Percentiles rank a stretch among this genome's conserved stretches.
phyloP scores from a whole-genome alignment of 2,329 filamentous ascomycete species.

The Fusarium sp. region DNA sequence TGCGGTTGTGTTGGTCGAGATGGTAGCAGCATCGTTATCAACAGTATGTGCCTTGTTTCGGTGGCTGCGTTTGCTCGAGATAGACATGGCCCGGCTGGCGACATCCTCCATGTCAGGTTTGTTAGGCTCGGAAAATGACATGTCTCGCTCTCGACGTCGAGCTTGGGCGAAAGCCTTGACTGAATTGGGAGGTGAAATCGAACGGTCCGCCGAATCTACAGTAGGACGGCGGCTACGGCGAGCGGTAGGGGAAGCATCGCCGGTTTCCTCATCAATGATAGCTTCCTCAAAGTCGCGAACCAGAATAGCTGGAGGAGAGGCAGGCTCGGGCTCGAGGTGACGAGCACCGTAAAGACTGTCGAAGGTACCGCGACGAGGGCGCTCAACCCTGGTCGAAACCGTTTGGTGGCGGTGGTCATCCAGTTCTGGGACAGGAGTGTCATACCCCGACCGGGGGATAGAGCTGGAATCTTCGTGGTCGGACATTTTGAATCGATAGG shows the following conservation, averaged over 20 bases:
- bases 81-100: conserved; percentile 77
- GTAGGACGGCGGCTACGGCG: conserved; percentile 65
- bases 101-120: conserved; percentile 56
- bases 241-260: conserved; percentile 56
- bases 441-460: conserved; percentile 71
- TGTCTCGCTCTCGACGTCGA: conserved; percentile 82
- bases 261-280: conserved; percentile 78
- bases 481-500: conserved; percentile 65
- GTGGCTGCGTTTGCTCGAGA: conserved; percentile 70
- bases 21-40: conserved; percentile 70
- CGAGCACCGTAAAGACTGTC: conserved; percentile 73
- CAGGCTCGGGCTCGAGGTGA: conserved; percentile 55
- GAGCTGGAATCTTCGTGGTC: conserved; percentile 71
- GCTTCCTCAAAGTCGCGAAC: conserved; percentile 90
- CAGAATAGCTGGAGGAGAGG: conserved; percentile 53
- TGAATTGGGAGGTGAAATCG: conserved; percentile 91
- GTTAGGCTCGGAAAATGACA: conserved; percentile 64
- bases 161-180: conserved; percentile 97
- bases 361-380: conserved; percentile 76
- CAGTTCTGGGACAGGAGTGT: conserved; percentile 80
- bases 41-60: conserved; percentile 68
- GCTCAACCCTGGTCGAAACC: conserved; percentile 67
- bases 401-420: conserved; percentile 86
- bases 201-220: conserved; percentile 70
- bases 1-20: conserved; percentile 75